Evolutionary conservation across 352 stramenopile species (phyloP), one percentile per base, ranked within the genome.

Genomic region (Thalassiosira hispida): DNA sequence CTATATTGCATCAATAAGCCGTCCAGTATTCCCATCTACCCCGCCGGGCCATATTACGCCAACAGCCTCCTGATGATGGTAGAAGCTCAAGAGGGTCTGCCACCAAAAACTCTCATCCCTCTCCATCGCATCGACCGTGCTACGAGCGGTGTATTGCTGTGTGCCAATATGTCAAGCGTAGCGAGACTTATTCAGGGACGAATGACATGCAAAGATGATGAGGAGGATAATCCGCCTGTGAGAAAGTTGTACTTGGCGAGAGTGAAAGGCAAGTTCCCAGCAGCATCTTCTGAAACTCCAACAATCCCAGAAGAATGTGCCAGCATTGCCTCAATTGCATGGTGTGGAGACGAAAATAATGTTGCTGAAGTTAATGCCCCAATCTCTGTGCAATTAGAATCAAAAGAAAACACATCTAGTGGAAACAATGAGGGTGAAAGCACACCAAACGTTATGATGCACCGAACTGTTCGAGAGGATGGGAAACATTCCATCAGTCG

Each of bases 31-130:
- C 92, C 96, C 0, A 97, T 97, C 14, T 96, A 99, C 75, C 95
- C 97, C 33, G 97, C 95, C 76, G 97, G 97, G 52, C 93, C 95
- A 12, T 98, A 98, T 81, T 93, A 97, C 38, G 92, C 97, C 76
- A 99, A 99, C 83, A 96, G 96, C 25, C 88, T 99, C 9, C 91
- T 90, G 18, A 70, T 90, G 11, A 85, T 93, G 77, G 72, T 92
- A 5, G 83, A 94, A 79, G 86, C 74, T 11, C 84, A 92, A 79
- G 81, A 91, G 55, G 61, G 75, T 12, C 47, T 92, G 20, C 51
- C 63, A 31, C 75, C 74, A 16, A 85, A 77, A 71, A 82, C 83
- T 29, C 65, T 93, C 14, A 82, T 84, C 47, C 86, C 88, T 52
- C 87, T 87, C 33, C 88, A 93, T 63, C 61, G 88, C 23, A 87